Base-by-base conservation (phyloP, 805 yeast species). In the Vanderwaltozyma verrucispora region DNA sequence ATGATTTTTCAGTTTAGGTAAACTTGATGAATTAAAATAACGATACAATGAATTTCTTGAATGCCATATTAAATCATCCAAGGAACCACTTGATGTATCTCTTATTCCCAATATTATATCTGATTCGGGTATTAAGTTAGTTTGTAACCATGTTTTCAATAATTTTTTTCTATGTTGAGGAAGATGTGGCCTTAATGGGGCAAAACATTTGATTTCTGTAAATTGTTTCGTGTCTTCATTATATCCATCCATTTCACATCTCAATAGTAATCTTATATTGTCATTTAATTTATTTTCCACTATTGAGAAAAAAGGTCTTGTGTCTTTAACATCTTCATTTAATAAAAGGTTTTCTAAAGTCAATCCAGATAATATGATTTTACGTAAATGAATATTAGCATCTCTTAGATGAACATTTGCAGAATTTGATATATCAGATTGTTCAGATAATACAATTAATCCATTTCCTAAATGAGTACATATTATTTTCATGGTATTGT, bases 221-320 rank as follows among this genome's bases (percentile, higher is more conserved):
- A 49, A 57, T 2, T 38, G 38, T 4, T 48, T 40, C 2, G 44
- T 38, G 3, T 28, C 19, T 2, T 41, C 24, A 28, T 59, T 51
- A 38, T 46, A 48, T 8, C 56, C 47, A 38, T 59, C 63, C 52
- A 59, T 49, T 39, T 59, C 63, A 32, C 59, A 55, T 14, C 60
- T 49, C 13, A 59, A 32, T n/a, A 59, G 34, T 11, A 56, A n/a
- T 13, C 37, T 40, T 10, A 50, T 41, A 8, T 46, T 35, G 4
- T 46, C 41, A 21, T 40, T 36, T 9, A 55, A 21, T 18, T 40
- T 36, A 14, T 49, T 53, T 27, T 54, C 54, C 1, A 54, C 49
- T 5, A 56, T 43, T 1, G 59, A 50, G 33, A 54, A 48, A 24
- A 45, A 35, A 12, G 48, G 44, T 14, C 36, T 35, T 20, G 27